phyloP scores from a whole-genome alignment of 2,329 filamentous ascomycete species.

The Lasiodiplodia sp. region DNA sequence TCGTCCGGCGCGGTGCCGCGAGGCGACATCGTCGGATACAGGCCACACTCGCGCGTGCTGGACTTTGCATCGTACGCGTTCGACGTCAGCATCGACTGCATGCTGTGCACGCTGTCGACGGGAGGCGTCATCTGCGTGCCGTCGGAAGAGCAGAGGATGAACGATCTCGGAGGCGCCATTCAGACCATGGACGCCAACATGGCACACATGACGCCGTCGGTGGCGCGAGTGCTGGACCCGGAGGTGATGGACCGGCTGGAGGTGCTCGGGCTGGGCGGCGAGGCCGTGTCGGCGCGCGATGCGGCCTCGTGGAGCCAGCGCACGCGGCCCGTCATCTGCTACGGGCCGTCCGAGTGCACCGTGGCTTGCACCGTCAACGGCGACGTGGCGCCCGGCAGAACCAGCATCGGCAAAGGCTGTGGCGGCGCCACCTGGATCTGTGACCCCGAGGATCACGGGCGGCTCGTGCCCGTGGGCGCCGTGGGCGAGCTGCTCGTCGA shows the following conservation, averaged over 20 bases:
- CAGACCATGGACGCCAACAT: slow-evolving; percentile 61
- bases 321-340: slow-evolving; percentile 38
- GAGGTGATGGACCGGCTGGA: slow-evolving; percentile 49
- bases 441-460: slow-evolving; percentile 39
- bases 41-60: slow-evolving; percentile 11
- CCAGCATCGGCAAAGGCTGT: slow-evolving; percentile 29
- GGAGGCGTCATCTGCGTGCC: slow-evolving; percentile 63
- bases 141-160: slow-evolving; percentile 60
- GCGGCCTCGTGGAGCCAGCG: slow-evolving; percentile 47
- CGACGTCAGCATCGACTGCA: slow-evolving; percentile 57
- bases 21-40: slow-evolving; percentile 14
- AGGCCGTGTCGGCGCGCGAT: slow-evolving; percentile 48
- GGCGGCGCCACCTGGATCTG: slow-evolving; percentile 40
- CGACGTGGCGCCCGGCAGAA: slow-evolving; percentile 14
- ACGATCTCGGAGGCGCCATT: slow-evolving; percentile 47
- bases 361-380: slow-evolving; percentile 33
- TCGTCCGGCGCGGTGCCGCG: slow-evolving; percentile 33
- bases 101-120: slow-evolving; percentile 46
- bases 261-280: slow-evolving; percentile 50
- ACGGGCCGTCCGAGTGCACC: slow-evolving; percentile 46
- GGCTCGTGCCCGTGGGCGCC: slow-evolving; percentile 43
- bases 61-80: slow-evolving; percentile 60
- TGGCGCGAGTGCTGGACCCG: slow-evolving; percentile 57
- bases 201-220: slow-evolving; percentile 63
- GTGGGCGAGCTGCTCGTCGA: slow-evolving; percentile 65